Evolutionary conservation across 805 yeast species (phyloP).

Genomic region (Barnettozyma pratensis): DNA sequence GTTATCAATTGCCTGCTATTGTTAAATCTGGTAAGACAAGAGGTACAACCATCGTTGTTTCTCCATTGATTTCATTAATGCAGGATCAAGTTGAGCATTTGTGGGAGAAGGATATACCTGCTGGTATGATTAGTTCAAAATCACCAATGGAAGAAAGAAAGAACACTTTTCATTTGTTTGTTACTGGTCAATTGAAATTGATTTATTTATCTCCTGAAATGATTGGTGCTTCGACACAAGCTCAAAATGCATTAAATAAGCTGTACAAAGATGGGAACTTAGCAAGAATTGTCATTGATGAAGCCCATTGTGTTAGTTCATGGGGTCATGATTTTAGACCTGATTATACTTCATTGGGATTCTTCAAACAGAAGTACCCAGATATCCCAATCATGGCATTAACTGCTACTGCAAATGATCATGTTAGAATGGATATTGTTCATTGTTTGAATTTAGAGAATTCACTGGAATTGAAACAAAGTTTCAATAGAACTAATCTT

Average conservation of each 20-base stretch:
- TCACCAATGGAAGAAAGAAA: slow-evolving; percentile 59
- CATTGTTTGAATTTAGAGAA: slow-evolving; percentile 62
- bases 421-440: slow-evolving; percentile 79
- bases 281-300: slow-evolving; percentile 91
- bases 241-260: slow-evolving; percentile 55
- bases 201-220: slow-evolving; percentile 93
- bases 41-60: slow-evolving; percentile 88
- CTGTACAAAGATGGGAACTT: slow-evolving; percentile 51
- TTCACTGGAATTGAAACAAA: slow-evolving; percentile 73
- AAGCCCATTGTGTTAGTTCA: slow-evolving; percentile 95
- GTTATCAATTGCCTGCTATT: slow-evolving; percentile 93
- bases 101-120: slow-evolving; percentile 58
- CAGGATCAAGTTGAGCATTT: slow-evolving; percentile 93
- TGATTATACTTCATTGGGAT: slow-evolving; percentile 78
- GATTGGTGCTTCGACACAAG: slow-evolving; percentile 70
- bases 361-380: slow-evolving; percentile 70
- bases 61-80: slow-evolving; percentile 94
- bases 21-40: slow-evolving; percentile 65
- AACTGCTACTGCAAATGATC: slow-evolving; percentile 94
- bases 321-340: slow-evolving; percentile 99
- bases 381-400: slow-evolving; percentile 89
- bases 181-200: slow-evolving; percentile 63
- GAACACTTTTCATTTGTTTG: slow-evolving; percentile 55
- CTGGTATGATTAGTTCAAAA: slow-evolving; percentile 85
- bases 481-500: slow-evolving; percentile 86